These are phyloP conservation scores for Albatrellus ellisii DNA, from an alignment of 768 basidiomycete species.

Conservation along the genomic window DNA sequence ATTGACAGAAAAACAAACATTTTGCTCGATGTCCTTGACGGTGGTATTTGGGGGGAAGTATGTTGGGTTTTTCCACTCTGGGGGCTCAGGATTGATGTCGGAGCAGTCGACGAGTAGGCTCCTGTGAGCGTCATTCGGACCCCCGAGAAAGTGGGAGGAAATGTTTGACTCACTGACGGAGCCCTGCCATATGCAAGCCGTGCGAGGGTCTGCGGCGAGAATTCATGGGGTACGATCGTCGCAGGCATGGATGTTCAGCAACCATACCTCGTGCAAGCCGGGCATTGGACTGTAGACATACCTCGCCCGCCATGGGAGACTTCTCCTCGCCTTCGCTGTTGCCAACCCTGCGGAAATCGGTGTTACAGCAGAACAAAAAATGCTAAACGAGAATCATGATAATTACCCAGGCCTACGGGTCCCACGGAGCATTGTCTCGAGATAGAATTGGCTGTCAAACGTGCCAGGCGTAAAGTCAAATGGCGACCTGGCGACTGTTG, in stretches of 20 bases:
- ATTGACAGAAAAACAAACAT: too few relatives aligned
- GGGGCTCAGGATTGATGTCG: constrained; percentile 28
- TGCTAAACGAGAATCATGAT: background rate
- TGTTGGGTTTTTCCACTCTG: constrained; percentile 16
- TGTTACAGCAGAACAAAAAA: background rate
- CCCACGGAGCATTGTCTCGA: constrained; percentile 32
- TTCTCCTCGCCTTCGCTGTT: constrained; percentile 27
- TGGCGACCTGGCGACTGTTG: constrained; percentile 21
- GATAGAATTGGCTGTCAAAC: constrained; percentile 33
- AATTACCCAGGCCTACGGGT: constrained; percentile 25
- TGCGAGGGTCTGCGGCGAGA: constrained; percentile 24
- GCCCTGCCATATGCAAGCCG: constrained; percentile 35
- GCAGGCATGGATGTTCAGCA: background rate
- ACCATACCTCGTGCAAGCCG: constrained; percentile 12
- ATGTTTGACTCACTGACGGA: constrained; percentile 20
- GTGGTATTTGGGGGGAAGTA: constrained; percentile 22
- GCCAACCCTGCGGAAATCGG: constrained; percentile 19
- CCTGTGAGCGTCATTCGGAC: background rate
- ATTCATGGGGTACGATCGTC: background rate
- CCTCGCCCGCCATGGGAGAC: constrained; percentile 27
- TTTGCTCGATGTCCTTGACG: constrained; percentile 14
- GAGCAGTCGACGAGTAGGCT: constrained; percentile 28
- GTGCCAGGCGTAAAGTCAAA: constrained; percentile 32
- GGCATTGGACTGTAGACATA: constrained; percentile 33
- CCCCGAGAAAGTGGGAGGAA: background rate